phyloP scores from a whole-genome alignment of 192 early-diverging fungal species.

The Dissophora ornata region DNA sequence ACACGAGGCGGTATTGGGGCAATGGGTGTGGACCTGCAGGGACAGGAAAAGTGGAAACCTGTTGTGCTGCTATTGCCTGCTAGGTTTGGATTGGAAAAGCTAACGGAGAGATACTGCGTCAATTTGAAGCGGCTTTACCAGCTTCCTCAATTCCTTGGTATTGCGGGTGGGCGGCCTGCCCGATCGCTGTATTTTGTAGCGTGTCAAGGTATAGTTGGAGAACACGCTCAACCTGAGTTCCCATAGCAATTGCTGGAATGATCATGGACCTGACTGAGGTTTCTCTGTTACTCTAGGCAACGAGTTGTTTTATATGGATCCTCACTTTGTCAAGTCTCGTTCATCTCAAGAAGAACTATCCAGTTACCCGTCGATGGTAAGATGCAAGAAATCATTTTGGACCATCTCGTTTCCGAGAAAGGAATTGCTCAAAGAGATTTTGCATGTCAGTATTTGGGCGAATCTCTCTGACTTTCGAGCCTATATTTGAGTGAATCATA shows the following conservation, averaged over 20 bases:
- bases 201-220: constrained; percentile 33
- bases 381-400: constrained; percentile 1
- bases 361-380: constrained; percentile 37
- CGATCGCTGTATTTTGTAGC: constrained; percentile 59
- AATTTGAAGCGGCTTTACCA: constrained; percentile 43
- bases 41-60: constrained; percentile 44
- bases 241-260: no score
- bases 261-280: not conserved
- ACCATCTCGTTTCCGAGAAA: no score
- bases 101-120: constrained; percentile 20
- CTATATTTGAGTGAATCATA: constrained; percentile 1
- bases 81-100: constrained; percentile 35
- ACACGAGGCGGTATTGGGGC: not conserved
- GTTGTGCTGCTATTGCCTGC: constrained; percentile 50
- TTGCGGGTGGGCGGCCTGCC: constrained; percentile 54
- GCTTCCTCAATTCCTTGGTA: constrained; percentile 57
- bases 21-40: not conserved
- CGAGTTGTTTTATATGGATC: constrained; percentile 56
- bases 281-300: constrained; percentile 24
- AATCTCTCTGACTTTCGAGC: not conserved
- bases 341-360: constrained; percentile 33
- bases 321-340: constrained; percentile 54
- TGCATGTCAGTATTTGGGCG: not conserved
- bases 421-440: no score
- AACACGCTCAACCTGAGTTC: no score